These are phyloP conservation scores for Kwoniella shivajii DNA, from an alignment of 1,284 basidiomycete species.

Conservation along the genomic window DNA sequence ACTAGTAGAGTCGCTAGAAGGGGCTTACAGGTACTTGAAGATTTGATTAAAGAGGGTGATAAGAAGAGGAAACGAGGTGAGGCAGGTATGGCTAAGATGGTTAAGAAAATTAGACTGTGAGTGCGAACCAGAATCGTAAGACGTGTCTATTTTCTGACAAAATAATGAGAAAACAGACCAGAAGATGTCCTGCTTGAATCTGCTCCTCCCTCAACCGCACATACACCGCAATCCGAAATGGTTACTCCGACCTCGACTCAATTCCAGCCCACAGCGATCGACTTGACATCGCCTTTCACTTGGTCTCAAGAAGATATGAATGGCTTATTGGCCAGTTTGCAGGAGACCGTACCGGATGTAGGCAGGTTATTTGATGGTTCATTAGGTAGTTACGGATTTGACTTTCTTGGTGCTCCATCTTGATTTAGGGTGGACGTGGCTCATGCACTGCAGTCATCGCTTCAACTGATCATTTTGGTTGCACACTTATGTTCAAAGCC, in stretches of 20 bases:
- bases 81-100: constrained; percentile 11
- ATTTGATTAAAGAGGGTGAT: constrained; percentile 14
- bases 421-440: no score
- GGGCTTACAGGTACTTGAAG: constrained; percentile 19
- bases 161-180: not conserved
- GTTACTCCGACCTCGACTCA: not conserved
- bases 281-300: not conserved
- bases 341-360: constrained; percentile 22
- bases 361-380: constrained; percentile 25
- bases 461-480: no score
- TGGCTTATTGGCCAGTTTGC: constrained; percentile 13
- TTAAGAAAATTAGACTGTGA: constrained; percentile 23
- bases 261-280: not conserved
- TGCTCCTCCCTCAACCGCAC: not conserved
- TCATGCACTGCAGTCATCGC: no score
- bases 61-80: constrained; percentile 6
- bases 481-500: no score
- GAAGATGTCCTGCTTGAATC: constrained; percentile 10
- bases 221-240: not conserved
- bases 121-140: not conserved
- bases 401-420: not conserved
- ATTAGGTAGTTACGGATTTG: constrained; percentile 16
- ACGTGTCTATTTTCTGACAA: not conserved
- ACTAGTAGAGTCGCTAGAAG: constrained; percentile 25
- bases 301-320: constrained; percentile 17